Evolutionary conservation across 169 alveolate species (phyloP), one percentile per base, ranked within the genome.

Genomic region (Plasmodium berghei): DNA sequence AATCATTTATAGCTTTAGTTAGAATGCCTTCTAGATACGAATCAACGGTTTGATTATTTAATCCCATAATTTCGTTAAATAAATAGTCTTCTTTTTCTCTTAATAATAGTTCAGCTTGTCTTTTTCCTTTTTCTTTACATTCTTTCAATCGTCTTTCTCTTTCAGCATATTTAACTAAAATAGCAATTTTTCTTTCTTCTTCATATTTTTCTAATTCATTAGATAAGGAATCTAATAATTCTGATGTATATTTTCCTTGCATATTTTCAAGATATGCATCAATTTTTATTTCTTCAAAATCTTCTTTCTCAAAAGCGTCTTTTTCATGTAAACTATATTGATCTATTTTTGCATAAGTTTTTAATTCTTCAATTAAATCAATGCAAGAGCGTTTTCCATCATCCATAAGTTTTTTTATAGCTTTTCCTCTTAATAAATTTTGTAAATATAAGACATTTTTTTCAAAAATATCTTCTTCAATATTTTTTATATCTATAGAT

Each of bases 21-120:
- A 83, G 40, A 69, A 83, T 83, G 48, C 67, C 90, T 62, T 83
- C 90, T 71, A 83, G 58, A 71, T 83, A 83, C 12, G 90, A 83
- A 83, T 83, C 90, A 52, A 83, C 90, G 42, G 85, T 83, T 67
- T 83, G 77, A 56, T 83, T 83, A 54, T 83, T 83, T 55, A 83
- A 71, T 58, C 90, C 90, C 90, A 83, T 83, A 3, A 83, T 83
- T 83, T 83, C 90, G 20, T 83, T 83, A 71, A 83, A 83, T 83
- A 83, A 66, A 83, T 61, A 83, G 69, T 83, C 90, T 83, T 83
- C 90, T 71, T 83, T 83, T 67, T 83, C 90, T 83, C 90, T 83
- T 59, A 83, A 83, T 83, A 83, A 67, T 55, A 67, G 55, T 59
- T 83, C 90, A 18, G 90, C 90, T 83, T 83, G 90, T 54, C 90